Percentiles rank a stretch among this genome's conserved stretches.
These are phyloP conservation scores for Pythium aristosporum DNA, from an alignment of 352 stramenopile genomes.

Conservation along the genomic window DNA sequence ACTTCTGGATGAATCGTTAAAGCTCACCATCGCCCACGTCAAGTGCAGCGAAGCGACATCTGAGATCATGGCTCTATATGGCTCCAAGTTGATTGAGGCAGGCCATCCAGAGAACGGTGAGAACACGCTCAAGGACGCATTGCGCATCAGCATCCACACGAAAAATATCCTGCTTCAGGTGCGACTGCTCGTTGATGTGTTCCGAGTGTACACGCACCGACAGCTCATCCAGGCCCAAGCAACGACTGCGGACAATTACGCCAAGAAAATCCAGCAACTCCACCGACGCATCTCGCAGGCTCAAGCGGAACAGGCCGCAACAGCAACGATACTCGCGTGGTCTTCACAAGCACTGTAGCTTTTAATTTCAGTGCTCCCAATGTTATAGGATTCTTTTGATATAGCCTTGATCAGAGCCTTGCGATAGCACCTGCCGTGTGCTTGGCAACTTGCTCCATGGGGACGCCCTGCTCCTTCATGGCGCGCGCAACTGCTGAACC, in stretches of 20 bases:
- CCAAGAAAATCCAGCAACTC: slow-evolving; percentile 62
- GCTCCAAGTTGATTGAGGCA: slow-evolving; percentile 43
- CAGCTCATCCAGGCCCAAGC: slow-evolving; percentile 38
- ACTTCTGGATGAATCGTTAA: slow-evolving; percentile 49
- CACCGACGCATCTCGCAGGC: slow-evolving; percentile 47
- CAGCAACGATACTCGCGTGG: slow-evolving; percentile 50
- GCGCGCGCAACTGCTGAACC: slow-evolving; percentile 58
- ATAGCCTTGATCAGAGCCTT: slow-evolving; percentile 37
- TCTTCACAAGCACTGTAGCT: slow-evolving; percentile 20
- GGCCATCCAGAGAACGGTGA: slow-evolving; percentile 51
- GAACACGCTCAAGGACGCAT: slow-evolving; percentile 54
- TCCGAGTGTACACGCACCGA: slow-evolving; percentile 49
- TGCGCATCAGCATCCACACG: slow-evolving; percentile 47
- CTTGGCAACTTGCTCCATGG: slow-evolving; percentile 70
- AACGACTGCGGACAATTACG: slow-evolving; percentile 52
- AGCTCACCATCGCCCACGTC: slow-evolving; percentile 42
- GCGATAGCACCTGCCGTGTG: slow-evolving; percentile 71
- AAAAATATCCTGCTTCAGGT: slow-evolving; percentile 78
- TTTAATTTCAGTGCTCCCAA: too few relatives aligned
- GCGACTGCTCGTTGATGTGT: slow-evolving; percentile 57
- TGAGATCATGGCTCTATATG: slow-evolving; percentile 74
- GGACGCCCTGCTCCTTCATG: slow-evolving; percentile 66
- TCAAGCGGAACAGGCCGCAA: slow-evolving; percentile 38
- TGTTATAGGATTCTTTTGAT: neutral
- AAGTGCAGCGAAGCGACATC: slow-evolving; percentile 56